Percentiles rank a stretch among this genome's conserved stretches.
phyloP scores from a whole-genome alignment of 768 basidiomycete genomes.

The Sarcodon aspratus region DNA sequence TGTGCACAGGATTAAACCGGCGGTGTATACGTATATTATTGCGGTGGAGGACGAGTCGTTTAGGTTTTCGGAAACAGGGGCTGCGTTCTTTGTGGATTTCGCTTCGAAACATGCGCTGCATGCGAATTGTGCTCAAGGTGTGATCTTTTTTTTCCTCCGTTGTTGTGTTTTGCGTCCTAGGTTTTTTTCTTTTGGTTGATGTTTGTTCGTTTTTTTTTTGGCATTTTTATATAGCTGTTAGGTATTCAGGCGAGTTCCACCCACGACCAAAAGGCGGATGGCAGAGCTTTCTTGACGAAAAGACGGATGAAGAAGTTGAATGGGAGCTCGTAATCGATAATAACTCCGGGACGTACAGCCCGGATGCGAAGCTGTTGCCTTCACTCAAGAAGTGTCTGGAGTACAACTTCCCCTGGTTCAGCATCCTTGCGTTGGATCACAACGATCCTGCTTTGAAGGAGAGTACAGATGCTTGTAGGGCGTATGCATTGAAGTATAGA shows the following conservation, averaged over 20 bases:
- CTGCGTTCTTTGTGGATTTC: conserved; percentile 80
- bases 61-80: conserved; percentile 80
- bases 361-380: conserved; percentile 52
- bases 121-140: conserved; percentile 46
- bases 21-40: conserved; percentile 81
- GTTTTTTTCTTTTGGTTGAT: neutral
- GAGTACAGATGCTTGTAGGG: conserved; percentile 57
- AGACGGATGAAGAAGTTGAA: conserved; percentile 38
- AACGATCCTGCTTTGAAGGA: conserved; percentile 43
- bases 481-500: conserved; percentile 50
- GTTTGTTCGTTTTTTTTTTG: neutral
- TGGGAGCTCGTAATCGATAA: conserved; percentile 88
- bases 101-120: conserved; percentile 83
- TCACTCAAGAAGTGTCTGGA: conserved; percentile 51
- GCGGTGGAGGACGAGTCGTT: conserved; percentile 63
- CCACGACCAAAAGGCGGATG: conserved; percentile 61
- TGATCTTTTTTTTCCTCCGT: neutral
- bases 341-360: conserved; percentile 77
- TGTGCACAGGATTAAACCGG: conserved; percentile 56
- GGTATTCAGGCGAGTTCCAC: conserved; percentile 76
- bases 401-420: conserved; percentile 62
- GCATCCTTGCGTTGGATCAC: conserved; percentile 39
- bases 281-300: conserved; percentile 46
- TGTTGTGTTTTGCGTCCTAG: too few species aligned
- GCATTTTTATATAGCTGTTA: conserved; percentile 25